These are phyloP conservation scores for Talaromyces liani DNA, from an alignment of 495 filamentous ascomycete genomes.

Conservation along the genomic window DNA sequence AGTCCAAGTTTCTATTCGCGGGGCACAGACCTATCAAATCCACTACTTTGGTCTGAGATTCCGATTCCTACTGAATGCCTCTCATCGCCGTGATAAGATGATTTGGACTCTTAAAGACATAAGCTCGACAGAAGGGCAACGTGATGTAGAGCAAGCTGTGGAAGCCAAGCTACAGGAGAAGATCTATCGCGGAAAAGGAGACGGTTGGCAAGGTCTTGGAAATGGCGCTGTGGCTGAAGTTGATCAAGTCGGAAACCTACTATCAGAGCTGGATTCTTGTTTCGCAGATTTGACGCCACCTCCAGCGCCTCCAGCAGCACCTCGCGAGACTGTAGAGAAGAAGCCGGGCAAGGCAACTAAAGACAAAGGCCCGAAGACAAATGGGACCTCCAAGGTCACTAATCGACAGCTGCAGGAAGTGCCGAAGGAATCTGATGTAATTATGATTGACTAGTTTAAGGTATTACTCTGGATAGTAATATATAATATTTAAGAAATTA, in stretches of 20 bases:
- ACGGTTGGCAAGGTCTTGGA: conserved; percentile 43
- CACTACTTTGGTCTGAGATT: conserved; percentile 30
- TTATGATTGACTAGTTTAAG: conserved; percentile 11
- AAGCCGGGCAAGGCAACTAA: neutral
- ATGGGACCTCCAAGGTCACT: neutral
- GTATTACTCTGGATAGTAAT: conserved; percentile 5
- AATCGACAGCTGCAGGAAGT: neutral
- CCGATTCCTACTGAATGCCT: conserved; percentile 29
- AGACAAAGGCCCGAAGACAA: neutral
- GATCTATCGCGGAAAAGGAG: conserved; percentile 35
- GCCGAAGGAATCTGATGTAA: conserved; percentile 9
- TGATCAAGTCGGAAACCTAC: conserved; percentile 33
- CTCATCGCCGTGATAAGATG: conserved; percentile 20
- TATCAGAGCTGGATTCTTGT: conserved; percentile 27
- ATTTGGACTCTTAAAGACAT: conserved; percentile 38
- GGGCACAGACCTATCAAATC: conserved; percentile 35
- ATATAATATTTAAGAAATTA: neutral
- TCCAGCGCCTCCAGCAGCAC: neutral
- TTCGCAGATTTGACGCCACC: conserved; percentile 11
- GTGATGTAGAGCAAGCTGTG: conserved; percentile 13
- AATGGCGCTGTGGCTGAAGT: conserved; percentile 33
- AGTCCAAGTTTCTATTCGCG: conserved; percentile 32
- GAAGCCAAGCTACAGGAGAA: conserved; percentile 19
- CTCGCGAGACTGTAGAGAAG: neutral
- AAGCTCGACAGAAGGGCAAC: conserved; percentile 13